Conservation (phyloP, 2,329 filamentous ascomycete species). For the Aspergillus flavus region DNA sequence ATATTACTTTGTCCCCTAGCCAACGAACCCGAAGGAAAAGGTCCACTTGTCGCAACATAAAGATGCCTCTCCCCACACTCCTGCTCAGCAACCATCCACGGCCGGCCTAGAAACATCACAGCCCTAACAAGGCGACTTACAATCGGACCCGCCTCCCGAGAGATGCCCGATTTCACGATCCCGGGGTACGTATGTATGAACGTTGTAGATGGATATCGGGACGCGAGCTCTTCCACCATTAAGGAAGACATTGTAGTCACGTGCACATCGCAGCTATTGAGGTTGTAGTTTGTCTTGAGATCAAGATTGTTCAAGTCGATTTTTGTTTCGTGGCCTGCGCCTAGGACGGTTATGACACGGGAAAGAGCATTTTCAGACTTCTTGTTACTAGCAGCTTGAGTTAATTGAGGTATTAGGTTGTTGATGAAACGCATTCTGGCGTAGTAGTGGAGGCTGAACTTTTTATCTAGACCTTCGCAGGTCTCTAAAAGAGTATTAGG, state of each 20-base stretch:
- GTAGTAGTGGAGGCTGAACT: conserved; percentile 53
- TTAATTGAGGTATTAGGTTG: conserved; percentile 44
- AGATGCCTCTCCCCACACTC: conserved; percentile 43
- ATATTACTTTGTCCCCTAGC: no score
- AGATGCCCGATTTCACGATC: conserved; percentile 36
- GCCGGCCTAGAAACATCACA: conserved; percentile 21
- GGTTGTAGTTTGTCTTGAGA: no score
- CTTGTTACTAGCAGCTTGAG: conserved; percentile 12
- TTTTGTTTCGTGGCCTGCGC: conserved; percentile 33
- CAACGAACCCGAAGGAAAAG: no score
- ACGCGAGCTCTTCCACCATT: no score
- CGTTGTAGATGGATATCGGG: no score
- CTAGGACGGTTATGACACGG: conserved; percentile 46
- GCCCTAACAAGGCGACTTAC: no score
- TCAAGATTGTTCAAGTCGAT: no score
- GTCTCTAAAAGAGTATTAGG: conserved; percentile 23
- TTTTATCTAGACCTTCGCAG: conserved; percentile 49
- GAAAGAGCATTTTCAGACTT: conserved; percentile 24
- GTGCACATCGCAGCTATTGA: no score
- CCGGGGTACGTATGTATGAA: conserved; percentile 33
- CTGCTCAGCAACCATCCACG: conserved; percentile 21
- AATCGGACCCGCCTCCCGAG: conserved; percentile 30
- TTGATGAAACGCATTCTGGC: conserved; percentile 48
- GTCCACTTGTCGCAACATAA: neutral
- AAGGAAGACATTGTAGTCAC: no score